These are phyloP conservation scores for Petunia axillaris DNA, from an alignment of 257 asterid genomes.

Conservation along the genomic window DNA sequence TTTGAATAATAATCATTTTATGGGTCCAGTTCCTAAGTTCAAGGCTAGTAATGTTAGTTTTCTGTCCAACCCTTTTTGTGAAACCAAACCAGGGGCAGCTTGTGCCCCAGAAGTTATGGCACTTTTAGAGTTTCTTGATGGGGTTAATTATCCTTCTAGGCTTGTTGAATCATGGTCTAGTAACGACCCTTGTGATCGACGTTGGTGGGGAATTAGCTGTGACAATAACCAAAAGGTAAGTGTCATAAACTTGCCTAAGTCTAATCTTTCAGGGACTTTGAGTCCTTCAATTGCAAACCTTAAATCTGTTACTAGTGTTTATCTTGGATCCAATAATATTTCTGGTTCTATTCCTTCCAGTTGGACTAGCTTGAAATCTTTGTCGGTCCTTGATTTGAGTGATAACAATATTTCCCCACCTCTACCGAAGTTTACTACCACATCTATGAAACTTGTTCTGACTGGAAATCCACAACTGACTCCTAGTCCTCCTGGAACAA, in stretches of 20 bases:
- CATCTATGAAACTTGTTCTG: slow-evolving; percentile 46
- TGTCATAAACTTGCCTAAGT: slow-evolving; percentile 57
- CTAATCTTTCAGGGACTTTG: slow-evolving; percentile 64
- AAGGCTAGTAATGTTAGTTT: slow-evolving; percentile 55
- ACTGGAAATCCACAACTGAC: slow-evolving; percentile 54
- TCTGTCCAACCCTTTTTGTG: slow-evolving; percentile 63
- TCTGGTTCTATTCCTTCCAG: slow-evolving; percentile 63
- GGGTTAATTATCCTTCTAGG: slow-evolving; percentile 63
- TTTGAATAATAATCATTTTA: slow-evolving; percentile 75
- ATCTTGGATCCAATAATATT: slow-evolving; percentile 62
- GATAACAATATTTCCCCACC: slow-evolving; percentile 74
- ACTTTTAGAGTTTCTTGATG: slow-evolving; percentile 75
- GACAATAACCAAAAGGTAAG: slow-evolving; percentile 46
- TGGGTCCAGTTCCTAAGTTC: slow-evolving; percentile 83
- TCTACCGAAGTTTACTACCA: slow-evolving; percentile 52
- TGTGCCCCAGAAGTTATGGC: slow-evolving; percentile 75
- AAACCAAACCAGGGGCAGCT: slow-evolving; percentile 45
- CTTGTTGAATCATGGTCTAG: slow-evolving; percentile 82
- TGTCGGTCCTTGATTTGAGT: slow-evolving; percentile 62
- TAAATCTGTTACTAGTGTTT: slow-evolving; percentile 58
- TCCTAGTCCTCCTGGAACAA: slow-evolving; percentile 39
- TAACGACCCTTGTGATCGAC: slow-evolving; percentile 59
- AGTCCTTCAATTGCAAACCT: slow-evolving; percentile 70
- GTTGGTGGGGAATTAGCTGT: slow-evolving; percentile 81
- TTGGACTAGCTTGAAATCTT: slow-evolving; percentile 68